Conservation (phyloP, 106 monocot species). For the Triglochin maritima region DNA sequence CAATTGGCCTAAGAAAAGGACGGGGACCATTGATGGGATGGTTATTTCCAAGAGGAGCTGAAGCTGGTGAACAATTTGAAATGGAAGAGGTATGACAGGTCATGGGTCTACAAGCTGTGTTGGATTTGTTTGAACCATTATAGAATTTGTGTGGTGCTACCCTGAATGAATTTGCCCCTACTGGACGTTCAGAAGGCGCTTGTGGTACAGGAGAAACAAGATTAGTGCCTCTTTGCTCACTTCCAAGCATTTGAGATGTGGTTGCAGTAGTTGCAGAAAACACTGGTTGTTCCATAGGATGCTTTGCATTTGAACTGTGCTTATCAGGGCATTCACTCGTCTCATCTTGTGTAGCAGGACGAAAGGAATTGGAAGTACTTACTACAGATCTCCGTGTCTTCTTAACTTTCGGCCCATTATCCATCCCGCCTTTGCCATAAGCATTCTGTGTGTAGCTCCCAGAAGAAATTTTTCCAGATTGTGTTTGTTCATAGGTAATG, state of each 20-base stretch:
- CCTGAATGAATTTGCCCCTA: conserved; percentile 2
- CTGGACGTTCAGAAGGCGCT: not conserved
- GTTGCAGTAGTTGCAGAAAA: not conserved
- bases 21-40: conserved; percentile 4
- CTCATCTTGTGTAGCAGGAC: not conserved
- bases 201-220: not conserved
- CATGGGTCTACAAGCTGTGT: conserved; percentile 2
- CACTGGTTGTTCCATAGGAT: not conserved
- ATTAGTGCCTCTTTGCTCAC: not conserved
- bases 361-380: not conserved
- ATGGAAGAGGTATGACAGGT: not conserved
- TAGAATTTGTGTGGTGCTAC: conserved; percentile 24
- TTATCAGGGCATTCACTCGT: not conserved
- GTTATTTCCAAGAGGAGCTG: not conserved
- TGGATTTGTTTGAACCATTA: not conserved
- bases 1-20: not conserved
- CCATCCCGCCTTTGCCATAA: conserved; percentile 24
- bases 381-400: not conserved
- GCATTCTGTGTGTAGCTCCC: conserved; percentile 18
- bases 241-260: not conserved
- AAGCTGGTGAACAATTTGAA: not conserved
- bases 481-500: conserved; percentile 12
- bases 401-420: conserved; percentile 24
- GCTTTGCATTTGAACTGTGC: not conserved
- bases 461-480: conserved; percentile 3